Evolutionary conservation across 2,329 filamentous ascomycete genomes (phyloP).

Genomic region (Thelonectria blattea): DNA sequence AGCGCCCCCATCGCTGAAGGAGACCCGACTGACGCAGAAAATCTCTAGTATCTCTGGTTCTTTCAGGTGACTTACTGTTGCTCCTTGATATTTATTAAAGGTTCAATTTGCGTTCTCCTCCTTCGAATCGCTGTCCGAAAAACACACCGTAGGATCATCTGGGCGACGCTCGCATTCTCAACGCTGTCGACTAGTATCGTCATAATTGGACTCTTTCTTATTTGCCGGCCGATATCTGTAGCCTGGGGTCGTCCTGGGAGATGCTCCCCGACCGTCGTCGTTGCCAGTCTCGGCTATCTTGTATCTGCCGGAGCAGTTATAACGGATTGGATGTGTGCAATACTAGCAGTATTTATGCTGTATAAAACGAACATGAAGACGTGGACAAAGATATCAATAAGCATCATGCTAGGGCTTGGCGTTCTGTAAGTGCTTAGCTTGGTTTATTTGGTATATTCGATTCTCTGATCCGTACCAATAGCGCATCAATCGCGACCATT

Average conservation of each 20-base stretch:
- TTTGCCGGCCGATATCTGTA: conserved; percentile 14
- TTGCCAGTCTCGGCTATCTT: conserved; percentile 13
- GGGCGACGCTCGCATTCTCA: conserved; percentile 13
- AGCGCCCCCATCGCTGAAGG: no score
- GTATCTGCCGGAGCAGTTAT: conserved; percentile 15
- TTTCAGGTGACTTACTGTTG: conserved; percentile 16
- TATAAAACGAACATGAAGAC: conserved; percentile 27
- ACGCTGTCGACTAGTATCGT: conserved; percentile 6
- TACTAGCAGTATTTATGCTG: conserved; percentile 24
- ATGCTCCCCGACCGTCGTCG: conserved; percentile 9
- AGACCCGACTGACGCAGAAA: neutral
- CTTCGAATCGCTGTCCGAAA: conserved; percentile 24
- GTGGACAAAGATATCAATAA: conserved; percentile 23
- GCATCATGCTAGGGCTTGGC: conserved; percentile 24
- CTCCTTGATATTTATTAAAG: conserved; percentile 25
- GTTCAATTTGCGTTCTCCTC: conserved; percentile 24
- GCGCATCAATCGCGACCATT: conserved; percentile 25
- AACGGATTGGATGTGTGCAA: conserved; percentile 23
- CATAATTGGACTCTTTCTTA: conserved; percentile 14
- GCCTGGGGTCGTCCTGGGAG: conserved; percentile 8
- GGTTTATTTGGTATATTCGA: neutral
- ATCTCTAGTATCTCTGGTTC: conserved; percentile 20
- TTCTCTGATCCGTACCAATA: neutral
- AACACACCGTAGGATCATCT: conserved; percentile 22
- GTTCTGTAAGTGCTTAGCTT: conserved; percentile 13